Evolutionary conservation across 2,329 filamentous ascomycete genomes (phyloP), one percentile per base, ranked within the genome.

Genomic region (Aspergillus tamarii): DNA sequence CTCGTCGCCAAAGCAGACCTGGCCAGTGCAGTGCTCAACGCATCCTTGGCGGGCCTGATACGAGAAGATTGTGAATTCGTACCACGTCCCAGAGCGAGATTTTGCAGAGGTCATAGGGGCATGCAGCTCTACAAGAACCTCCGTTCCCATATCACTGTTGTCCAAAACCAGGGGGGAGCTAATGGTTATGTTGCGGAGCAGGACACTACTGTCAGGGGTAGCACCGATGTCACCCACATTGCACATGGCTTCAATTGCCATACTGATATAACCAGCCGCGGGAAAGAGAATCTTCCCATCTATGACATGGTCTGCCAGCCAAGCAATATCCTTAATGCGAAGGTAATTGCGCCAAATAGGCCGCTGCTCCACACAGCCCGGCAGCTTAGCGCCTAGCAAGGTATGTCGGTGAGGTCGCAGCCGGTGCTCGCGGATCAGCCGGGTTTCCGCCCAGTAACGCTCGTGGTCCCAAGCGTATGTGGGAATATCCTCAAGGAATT

Each of bases 281-380:
- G 62, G 62, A 23, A 61, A 64, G 21, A 64, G 19, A 11, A 53
- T 48, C 23, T 61, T 43, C 21, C 52, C 52, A 23, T 57, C 41
- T 34, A 64, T 61, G 26, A 26, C n/a, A 46, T 64, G 62, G 26
- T 64, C 62, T 1, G 19, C 16, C 21, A 64, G 19, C 62, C 62
- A 64, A 11, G 58, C 34, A 12, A 61, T 23, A 53, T 64, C 62
- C 7, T 30, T 45, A 14, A 58, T 12, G 16, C 62, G 58, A 23
- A 64, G 58, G 23, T 30, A n/a, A 45, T 60, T 50, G 28, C 54
- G 56, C 61, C 61, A 63, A 23, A 45, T 39, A 14, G 52, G 50
- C 19, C 39, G 60, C 32, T 32, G 60, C 14, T 46, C 30, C n/a
- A 41, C 30, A 23, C 50, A 50, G 9, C 56, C 55, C 11, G 55